Base-by-base conservation (phyloP, 352 stramenopile genomes). In the Blastocystis sp. region DNA sequence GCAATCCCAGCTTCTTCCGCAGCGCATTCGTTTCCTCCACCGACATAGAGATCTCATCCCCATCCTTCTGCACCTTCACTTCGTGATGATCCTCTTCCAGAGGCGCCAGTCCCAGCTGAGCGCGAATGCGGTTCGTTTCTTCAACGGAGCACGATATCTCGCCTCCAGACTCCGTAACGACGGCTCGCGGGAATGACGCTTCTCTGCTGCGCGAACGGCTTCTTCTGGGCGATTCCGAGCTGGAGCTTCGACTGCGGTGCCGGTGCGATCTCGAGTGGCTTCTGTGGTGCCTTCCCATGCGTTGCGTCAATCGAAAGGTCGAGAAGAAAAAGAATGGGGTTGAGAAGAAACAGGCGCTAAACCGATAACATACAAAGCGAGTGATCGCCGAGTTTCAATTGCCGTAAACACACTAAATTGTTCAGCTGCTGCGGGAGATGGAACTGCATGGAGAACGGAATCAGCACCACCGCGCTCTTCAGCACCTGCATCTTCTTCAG, bases 81-180 rank as follows among this genome's bases (percentile, higher is more conserved):
- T 60, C 61, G 28, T 0, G 28, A 38, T 17, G 11, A n/a, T 76
- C 60, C 53, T 62, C 48, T n/a, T 84, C 80, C 19, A 90, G 67
- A 23, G 88, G 88, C 21, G 66, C 69, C 34, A 90, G 61, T 41
- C 88, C 88, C 4, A 90, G 77, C 21, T 67, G 11, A 11, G 71
- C 67, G 5, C 88, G 84, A 65, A 90, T 76, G 17, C 82, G 60
- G 52, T 90, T 90, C 3, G 88, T 90, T 43, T 90, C 88, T 62
- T 90, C 88, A 34, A 90, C 66, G 9, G 88, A 89, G 62, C 86
- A 89, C 3, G 74, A 89, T 40, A 90, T 88, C 66, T 90, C 88
- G 11, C 82, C 88, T 43, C 80, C 69, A n/a, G 14, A n/a, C 64
- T 89, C 76, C 1, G 88, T 41, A 10, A 45, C 23, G 19, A 48